These are phyloP conservation scores for Sporobolomyces phaffii DNA, from an alignment of 768 basidiomycete species.

Conservation along the genomic window DNA sequence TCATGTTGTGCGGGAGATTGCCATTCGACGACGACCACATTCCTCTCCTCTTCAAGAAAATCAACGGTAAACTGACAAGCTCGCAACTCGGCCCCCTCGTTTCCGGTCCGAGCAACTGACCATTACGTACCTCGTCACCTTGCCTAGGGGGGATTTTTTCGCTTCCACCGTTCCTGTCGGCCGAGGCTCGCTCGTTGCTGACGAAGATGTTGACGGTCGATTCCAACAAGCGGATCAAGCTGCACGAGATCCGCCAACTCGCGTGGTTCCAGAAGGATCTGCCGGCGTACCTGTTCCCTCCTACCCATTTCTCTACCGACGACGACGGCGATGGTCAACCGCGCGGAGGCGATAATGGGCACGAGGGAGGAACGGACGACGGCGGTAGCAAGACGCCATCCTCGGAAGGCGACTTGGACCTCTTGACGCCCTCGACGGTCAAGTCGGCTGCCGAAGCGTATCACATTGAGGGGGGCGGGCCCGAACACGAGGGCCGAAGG, in stretches of 20 bases:
- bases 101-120: conserved; percentile 46
- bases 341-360: conserved; percentile 42
- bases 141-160: conserved; percentile 75
- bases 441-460: background rate
- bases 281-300: conserved; percentile 64
- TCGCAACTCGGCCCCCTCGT: background rate
- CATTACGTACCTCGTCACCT: background rate
- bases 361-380: conserved; percentile 5
- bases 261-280: conserved; percentile 85
- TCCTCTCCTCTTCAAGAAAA: conserved; percentile 84
- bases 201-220: conserved; percentile 86
- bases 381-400: background rate
- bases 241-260: conserved; percentile 81
- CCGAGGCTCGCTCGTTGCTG: conserved; percentile 72
- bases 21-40: conserved; percentile 98
- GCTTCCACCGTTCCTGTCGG: conserved; percentile 71
- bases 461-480: conserved; percentile 2
- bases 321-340: conserved; percentile 28
- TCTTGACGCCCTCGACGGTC: background rate
- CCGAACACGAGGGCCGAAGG: conserved; percentile 34
- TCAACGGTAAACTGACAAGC: conserved; percentile 60
- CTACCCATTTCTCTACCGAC: conserved; percentile 55
- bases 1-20: conserved; percentile 88
- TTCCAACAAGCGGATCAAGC: conserved; percentile 87
- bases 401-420: conserved; percentile 36